Evolutionary conservation across 257 asterid genomes (phyloP), one percentile per base, ranked within the genome.

Genomic region (Solanum virginianum): DNA sequence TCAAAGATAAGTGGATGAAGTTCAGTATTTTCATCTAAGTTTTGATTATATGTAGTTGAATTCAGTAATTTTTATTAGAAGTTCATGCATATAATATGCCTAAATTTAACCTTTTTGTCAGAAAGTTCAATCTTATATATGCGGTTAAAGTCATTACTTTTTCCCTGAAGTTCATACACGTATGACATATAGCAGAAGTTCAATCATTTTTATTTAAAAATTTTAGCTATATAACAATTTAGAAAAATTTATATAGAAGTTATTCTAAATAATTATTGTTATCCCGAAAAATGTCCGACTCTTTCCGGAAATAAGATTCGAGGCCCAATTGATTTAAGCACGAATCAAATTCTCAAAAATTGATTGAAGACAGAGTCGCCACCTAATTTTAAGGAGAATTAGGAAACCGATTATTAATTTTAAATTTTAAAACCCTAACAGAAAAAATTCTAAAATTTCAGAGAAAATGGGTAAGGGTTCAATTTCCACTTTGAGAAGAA

Each of bases 41-140:
- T 60, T 62, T 16, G 2, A 22, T 10, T 0, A 10, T 11, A 22
- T 5, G 12, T 11, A 11, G 13, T 1, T 12, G 0, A 24, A 24
- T 63, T 0, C 4, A 24, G 6, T 24, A 24, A 2, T 12, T 62
- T 63, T 63, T 63, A 0, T 26, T 0, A 0, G 2, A 24, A 63
- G 7, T 63, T 63, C 4, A 63, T 11, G 18, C 41, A 63, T 3
- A 63, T 5, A 24, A 26, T 26, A 24, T 0, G 4, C 4, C 8
- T 10, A 62, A 62, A 62, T 5, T 62, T 12, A 63, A 1, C 0
- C 29, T 63, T 0, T 63, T 60, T 60, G 8, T 4, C 16, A 1
- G 3, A 60, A n/a, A 6, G 29, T 59, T 59, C 3, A n/a, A 1
- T n/a, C 0, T 7, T 0, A n/a, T 60, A 0, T n/a, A 60, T n/a